Evolutionary conservation across 108 stramenopile genomes (phyloP), one percentile per base, ranked within the genome.

Genomic region (Licmophora abbreviata): DNA sequence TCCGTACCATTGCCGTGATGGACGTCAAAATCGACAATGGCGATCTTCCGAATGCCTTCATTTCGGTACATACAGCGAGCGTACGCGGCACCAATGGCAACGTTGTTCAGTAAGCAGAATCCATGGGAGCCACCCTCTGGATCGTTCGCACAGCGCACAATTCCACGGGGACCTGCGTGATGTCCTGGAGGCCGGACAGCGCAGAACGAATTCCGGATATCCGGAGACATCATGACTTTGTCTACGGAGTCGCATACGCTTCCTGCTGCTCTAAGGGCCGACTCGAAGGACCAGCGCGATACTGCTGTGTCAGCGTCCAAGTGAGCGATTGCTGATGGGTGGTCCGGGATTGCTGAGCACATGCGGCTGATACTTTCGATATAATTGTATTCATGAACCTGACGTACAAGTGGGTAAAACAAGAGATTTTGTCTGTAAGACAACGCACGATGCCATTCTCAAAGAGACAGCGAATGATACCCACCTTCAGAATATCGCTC

Each of bases 31-130:
- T 94, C 93, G 40, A 94, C 66, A 55, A 94, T 93, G 0, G 87
- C 92, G 45, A 93, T 64, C 61, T 86, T 86, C 49, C 68, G 68
- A 42, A 88, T 87, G 2, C 80, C 83, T 41, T 80, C 83, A 49
- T 93, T 81, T 28, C 82, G 63, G 54, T 89, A 89, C 79, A 93
- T 83, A 31, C 69, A 78, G 37, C 81, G 59, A n/a, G 97, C 99
- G 66, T 99, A 95, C 5, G 93, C 91, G 36, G 99, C 99, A 21
- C 83, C 97, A 61, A 99, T 90, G 18, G 96, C 95, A 45, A 99
- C 94, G 63, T 98, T 97, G 73, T 99, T 99, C 44, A 99, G 70
- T 9, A 99, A 82, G 64, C 97, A 99, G 64, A 98, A 99, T 1
- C 99, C 99, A 68, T 88, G 86, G 20, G 84, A 84, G 25, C 87